A percentile compares a stretch with the other conserved stretches of the same genome.
phyloP scores from a whole-genome alignment of 2,329 filamentous ascomycete genomes.

The Zopfia rhizophila region DNA sequence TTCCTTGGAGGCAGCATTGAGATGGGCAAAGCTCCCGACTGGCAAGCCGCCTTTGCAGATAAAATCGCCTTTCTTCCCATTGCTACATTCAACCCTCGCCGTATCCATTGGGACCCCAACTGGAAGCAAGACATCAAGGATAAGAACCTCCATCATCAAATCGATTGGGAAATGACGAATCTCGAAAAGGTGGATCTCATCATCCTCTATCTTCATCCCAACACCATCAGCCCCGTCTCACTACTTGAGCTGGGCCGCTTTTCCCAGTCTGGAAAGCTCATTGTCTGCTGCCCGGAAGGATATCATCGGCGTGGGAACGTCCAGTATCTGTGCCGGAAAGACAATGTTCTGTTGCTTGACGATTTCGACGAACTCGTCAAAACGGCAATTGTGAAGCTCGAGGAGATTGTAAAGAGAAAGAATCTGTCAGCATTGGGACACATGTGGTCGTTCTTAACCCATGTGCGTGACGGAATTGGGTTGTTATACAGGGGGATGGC shows the following conservation, averaged over 20 bases:
- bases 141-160: conserved; percentile 61
- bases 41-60: conserved; percentile 57
- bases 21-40: conserved; percentile 51
- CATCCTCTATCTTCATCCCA: conserved; percentile 15
- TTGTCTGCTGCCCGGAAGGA: conserved; percentile 15
- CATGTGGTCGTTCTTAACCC: conserved; percentile 3
- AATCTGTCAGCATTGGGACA: conserved; percentile 10
- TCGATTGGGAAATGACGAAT: conserved; percentile 18
- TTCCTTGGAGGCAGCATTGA: conserved; percentile 68
- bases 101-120: conserved; percentile 64
- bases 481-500: too few relatives aligned
- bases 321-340: conserved; percentile 11
- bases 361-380: conserved; percentile 15
- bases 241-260: conserved; percentile 17
- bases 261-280: conserved; percentile 13
- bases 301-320: conserved; percentile 14
- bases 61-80: conserved; percentile 55
- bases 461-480: conserved; percentile 8
- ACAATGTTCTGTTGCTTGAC: conserved; percentile 15
- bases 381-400: conserved; percentile 12
- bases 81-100: conserved; percentile 65
- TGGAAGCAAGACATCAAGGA: conserved; percentile 64
- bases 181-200: conserved; percentile 15
- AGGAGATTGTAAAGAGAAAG: conserved; percentile 19
- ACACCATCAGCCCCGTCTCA: conserved; percentile 13